Base-by-base conservation (phyloP, 2,329 filamentous ascomycete genomes). In the Fusarium sp. region DNA sequence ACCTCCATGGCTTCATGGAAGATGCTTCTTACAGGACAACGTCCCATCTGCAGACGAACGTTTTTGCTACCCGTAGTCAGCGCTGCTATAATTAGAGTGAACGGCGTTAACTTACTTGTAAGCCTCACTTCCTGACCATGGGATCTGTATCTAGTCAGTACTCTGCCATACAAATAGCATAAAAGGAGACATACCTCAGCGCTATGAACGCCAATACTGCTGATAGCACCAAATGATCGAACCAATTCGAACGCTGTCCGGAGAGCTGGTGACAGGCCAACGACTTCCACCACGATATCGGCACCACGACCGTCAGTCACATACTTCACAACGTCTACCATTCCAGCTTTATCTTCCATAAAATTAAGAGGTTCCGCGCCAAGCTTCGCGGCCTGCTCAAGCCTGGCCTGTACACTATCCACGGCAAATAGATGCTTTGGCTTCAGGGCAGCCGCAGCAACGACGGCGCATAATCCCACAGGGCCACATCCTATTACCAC, bases 361-460 rank as follows among this genome's bases (percentile, higher is more conserved):
- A 95, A 95, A 77, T 97, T 94, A 79, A 94, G 89, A 2, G 93
- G 90, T 79, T 95, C 93, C 2, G 93, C 94, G 3, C 94, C 94
- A 2, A 97, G 83, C 3, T 83, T 85, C 76, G 84, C 87, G 18
- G 94, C 94, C 37, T 93, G 84, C 51, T 91, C 89, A 40, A 97
- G 85, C 57, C 94, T 86, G 61, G 89, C 90, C 4, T 90, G 88
- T 7, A 97, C 88, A 7, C 91, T 90, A 79, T 97, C 94, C 48
- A 97, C 87, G 7, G 92, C 93, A 67, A 97, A 89, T 2, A 97
- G 79, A 75, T 92, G 86, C 78, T 90, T 92, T 1, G 94, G 93
- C 67, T 89, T 88, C 77, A 90, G 90, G 73, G 93, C 89, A 20
- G 91, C 83, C 6, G 92, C 91, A 64, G 93, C 91, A 65, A 94